These are phyloP conservation scores for Podospora conica DNA, from an alignment of 495 filamentous ascomycete genomes.

Conservation along the genomic window DNA sequence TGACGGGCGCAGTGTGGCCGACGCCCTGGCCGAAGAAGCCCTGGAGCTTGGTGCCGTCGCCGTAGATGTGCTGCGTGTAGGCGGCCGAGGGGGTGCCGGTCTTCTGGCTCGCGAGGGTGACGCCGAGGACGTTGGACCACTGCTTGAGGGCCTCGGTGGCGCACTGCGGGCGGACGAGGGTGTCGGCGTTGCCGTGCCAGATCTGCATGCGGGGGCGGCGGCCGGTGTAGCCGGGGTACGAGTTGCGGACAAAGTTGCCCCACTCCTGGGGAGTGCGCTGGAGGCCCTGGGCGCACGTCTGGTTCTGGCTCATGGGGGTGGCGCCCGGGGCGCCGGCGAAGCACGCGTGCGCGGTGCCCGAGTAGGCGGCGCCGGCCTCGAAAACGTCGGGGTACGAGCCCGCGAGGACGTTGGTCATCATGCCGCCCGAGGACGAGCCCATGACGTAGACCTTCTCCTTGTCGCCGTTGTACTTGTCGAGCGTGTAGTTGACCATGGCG, in stretches of 20 bases:
- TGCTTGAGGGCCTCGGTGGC: constrained; percentile 51
- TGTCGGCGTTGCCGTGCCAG: constrained; percentile 47
- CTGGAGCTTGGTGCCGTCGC: constrained; percentile 38
- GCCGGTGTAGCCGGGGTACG: constrained; percentile 51
- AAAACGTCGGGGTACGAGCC: constrained; percentile 55
- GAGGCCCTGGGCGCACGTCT: constrained; percentile 48
- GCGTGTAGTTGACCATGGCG: constrained; percentile 50
- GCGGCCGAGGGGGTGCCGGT: constrained; percentile 31
- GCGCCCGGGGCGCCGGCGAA: constrained; percentile 30
- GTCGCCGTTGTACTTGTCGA: constrained; percentile 45
- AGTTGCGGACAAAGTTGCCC: constrained; percentile 43
- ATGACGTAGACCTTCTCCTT: constrained; percentile 43
- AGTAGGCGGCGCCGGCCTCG: constrained; percentile 49
- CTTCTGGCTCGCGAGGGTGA: constrained; percentile 26
- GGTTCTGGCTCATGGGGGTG: constrained; percentile 40
- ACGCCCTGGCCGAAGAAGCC: constrained; percentile 45
- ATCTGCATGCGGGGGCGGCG: constrained; percentile 50
- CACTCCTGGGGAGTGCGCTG: constrained; percentile 41
- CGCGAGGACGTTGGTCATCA: constrained; percentile 56
- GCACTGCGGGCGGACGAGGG: constrained; percentile 43
- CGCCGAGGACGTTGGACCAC: constrained; percentile 49
- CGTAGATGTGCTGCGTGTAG: constrained; percentile 42
- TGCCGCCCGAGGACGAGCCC: constrained; percentile 49
- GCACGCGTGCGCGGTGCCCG: constrained; percentile 49
- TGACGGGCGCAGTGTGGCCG: constrained; percentile 41